phyloP scores from a whole-genome alignment of 208 protist genomes.

The Acanthamoeba quina region DNA sequence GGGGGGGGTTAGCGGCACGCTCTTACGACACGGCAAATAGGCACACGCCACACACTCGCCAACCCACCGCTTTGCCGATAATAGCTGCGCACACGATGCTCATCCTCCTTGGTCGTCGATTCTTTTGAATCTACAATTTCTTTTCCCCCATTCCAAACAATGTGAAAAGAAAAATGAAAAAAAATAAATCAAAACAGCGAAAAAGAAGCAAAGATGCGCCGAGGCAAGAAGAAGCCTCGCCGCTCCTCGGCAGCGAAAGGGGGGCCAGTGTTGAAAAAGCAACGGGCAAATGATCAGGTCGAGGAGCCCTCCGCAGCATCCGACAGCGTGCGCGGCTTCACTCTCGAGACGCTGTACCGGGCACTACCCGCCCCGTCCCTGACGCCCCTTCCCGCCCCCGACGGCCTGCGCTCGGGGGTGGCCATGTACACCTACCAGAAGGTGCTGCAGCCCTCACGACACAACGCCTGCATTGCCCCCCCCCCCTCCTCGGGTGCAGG shows the following conservation, averaged over 20 bases:
- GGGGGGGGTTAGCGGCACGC: too few relatives aligned
- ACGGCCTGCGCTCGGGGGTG: slow-evolving; percentile 38
- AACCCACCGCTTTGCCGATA: slow-evolving; percentile 73
- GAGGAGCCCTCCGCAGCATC: not conserved
- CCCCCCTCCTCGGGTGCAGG: not conserved
- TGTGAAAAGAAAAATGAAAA: not conserved
- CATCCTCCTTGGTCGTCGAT: slow-evolving; percentile 7
- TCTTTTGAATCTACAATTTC: too few relatives aligned
- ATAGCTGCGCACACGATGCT: slow-evolving; percentile 55
- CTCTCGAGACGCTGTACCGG: not conserved
- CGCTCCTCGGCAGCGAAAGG: not conserved
- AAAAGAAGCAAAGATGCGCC: not conserved
- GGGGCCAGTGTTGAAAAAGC: not conserved
- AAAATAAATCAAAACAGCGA: too few relatives aligned
- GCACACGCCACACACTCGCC: not conserved
- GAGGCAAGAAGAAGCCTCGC: not conserved
- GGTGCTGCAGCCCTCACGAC: not conserved
- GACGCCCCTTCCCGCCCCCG: not conserved
- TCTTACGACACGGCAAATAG: not conserved
- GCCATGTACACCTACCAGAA: slow-evolving; percentile 65
- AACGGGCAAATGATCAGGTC: not conserved
- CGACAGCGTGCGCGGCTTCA: not conserved
- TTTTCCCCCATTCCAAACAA: too few relatives aligned
- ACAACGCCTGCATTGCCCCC: not conserved
- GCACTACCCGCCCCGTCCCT: not conserved